Percentiles rank a stretch among this genome's conserved stretches.
Evolutionary conservation across 192 early-diverging fungal species (phyloP).

Genomic region (Linnemannia elongata): DNA sequence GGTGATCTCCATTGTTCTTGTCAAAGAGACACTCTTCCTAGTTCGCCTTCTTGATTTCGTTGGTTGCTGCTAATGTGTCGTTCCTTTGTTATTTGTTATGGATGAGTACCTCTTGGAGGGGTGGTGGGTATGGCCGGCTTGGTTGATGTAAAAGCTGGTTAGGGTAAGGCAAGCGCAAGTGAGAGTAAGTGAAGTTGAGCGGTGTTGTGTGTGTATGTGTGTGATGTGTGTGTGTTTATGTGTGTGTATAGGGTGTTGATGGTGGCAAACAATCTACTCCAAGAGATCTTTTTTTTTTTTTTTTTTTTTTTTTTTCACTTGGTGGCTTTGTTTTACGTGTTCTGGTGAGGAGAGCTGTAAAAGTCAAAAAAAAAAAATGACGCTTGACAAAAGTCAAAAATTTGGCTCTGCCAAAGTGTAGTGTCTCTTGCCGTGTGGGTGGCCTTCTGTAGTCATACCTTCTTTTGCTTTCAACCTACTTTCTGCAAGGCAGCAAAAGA

Average conservation of each 20-base stretch:
- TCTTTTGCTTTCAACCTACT: no score
- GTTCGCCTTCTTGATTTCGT: neutral
- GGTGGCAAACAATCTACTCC: neutral
- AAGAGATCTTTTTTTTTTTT: neutral
- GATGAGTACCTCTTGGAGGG: neutral
- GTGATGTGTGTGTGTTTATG: neutral
- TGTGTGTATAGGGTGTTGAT: neutral
- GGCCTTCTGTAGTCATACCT: no score
- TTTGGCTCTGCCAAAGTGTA: neutral
- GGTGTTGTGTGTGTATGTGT: neutral
- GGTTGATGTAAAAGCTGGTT: no score
- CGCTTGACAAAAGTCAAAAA: neutral
- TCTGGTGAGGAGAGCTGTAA: neutral
- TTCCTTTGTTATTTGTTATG: neutral
- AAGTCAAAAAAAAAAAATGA: neutral
- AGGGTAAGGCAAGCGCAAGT: no score
- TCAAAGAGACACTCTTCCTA: neutral
- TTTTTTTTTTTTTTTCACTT: neutral
- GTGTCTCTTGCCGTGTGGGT: no score
- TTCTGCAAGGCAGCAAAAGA: no score
- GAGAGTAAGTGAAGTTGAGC: neutral
- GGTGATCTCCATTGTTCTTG: neutral
- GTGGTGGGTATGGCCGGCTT: neutral
- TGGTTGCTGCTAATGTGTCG: neutral
- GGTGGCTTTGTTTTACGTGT: slow-evolving; percentile 13